phyloP scores from a whole-genome alignment of 2,329 filamentous ascomycete species.

The Colletotrichum viniferum region DNA sequence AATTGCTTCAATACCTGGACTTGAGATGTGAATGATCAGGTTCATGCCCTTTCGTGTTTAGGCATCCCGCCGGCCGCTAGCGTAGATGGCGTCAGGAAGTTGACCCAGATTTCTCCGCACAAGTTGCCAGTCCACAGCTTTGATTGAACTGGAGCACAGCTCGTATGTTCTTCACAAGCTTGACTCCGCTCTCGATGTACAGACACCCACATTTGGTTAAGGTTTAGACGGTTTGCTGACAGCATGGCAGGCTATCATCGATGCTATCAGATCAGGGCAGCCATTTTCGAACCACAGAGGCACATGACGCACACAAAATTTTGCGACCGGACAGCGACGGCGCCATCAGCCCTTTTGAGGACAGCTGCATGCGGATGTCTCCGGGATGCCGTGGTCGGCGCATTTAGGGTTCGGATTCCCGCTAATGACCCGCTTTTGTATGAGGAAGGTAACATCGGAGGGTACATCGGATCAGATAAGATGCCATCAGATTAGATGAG shows the following conservation, averaged over 20 bases:
- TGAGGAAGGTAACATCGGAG: background rate
- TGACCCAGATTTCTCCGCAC: background rate
- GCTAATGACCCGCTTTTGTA: background rate
- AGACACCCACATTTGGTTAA: background rate
- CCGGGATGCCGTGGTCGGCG: background rate
- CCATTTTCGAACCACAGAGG: background rate
- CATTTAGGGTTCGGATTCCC: background rate
- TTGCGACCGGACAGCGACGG: background rate
- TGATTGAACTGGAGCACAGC: background rate
- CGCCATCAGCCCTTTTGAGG: background rate
- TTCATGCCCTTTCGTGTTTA: background rate
- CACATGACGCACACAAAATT: background rate
- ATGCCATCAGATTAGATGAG: constrained; percentile 18
- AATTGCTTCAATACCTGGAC: background rate
- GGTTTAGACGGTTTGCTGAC: background rate
- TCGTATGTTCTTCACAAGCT: background rate
- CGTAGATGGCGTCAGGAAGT: background rate
- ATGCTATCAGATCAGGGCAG: background rate
- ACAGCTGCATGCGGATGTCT: background rate
- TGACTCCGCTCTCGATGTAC: background rate
- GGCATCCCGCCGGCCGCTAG: background rate
- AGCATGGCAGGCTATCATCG: background rate
- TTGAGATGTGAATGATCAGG: background rate
- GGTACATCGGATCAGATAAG: constrained; percentile 10
- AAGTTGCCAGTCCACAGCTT: background rate